Base-by-base conservation (phyloP, 78 protist genomes). In the Thecamonas trahens region DNA sequence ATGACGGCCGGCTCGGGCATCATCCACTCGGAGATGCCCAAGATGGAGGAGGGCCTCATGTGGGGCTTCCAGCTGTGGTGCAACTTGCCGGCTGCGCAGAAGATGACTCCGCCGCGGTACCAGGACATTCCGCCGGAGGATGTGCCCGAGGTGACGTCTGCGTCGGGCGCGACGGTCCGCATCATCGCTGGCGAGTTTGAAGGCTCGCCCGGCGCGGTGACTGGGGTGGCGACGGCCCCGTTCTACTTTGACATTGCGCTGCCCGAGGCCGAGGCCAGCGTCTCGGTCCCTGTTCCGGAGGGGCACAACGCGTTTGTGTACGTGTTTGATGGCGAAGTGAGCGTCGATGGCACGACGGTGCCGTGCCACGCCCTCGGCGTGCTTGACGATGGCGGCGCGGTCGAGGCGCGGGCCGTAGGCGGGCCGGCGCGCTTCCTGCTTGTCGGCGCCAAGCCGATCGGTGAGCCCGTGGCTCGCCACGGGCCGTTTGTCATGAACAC, bases 401-500 rank as follows among this genome's bases (percentile, higher is more conserved):
- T 49, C 17, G 2, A 44, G 26, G 47, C 35, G 39, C 42, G 18
- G 20, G 6, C 31, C 39, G 9, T 38, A 17, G 72, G 38, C 31
- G 87, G 70, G 29, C n/a, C n/a, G n/a, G 38, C 59, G 24, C 32
- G 82, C 18, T 74, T 74, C 59, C 34, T 86, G 55, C 42, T 82
- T 17, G 49, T 77, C 5, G 85, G 79, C 0, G 83, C 82, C 1
- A 17, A 17, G 53, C 88, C 89, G 28, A 37, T 79, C 3, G 38
- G 65, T 17, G 90, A 86, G 77, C 87, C 84, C 34, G 42, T 89
- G 15, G 91, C 82, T 9, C 54, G 69, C 47, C 61, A 67, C 35
- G 94, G 94, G 7, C 94, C 94, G 2, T 86, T 89, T 28, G 94
- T 89, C 47, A 89, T 89, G 94, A 89, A 89, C 82, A 86, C 91